phyloP scores from a whole-genome alignment of 768 basidiomycete genomes.

The Galerina marginata region DNA sequence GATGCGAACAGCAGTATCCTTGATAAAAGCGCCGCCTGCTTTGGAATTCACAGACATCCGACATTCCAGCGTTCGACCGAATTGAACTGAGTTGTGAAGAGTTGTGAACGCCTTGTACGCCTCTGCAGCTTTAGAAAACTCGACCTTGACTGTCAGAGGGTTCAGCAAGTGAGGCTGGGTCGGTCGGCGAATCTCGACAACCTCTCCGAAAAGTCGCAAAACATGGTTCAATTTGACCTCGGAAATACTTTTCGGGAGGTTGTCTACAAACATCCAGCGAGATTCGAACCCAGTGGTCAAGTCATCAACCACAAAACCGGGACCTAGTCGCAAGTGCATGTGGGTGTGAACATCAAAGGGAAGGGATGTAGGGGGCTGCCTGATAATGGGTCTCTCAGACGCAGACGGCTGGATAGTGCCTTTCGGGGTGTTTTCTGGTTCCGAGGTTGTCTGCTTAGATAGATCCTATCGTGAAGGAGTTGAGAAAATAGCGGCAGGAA shows the following conservation, averaged over 20 bases:
- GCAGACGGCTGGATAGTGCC: no score
- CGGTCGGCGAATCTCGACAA: slow-evolving; percentile 44
- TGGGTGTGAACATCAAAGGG: slow-evolving; percentile 51
- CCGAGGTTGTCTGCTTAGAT: no score
- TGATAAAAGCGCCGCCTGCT: slow-evolving; percentile 43
- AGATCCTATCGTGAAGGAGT: no score
- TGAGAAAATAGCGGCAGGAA: no score
- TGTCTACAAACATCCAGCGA: slow-evolving; percentile 58
- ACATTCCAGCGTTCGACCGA: slow-evolving; percentile 46
- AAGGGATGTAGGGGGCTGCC: neutral
- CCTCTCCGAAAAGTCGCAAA: slow-evolving; percentile 52
- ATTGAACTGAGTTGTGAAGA: slow-evolving; percentile 52
- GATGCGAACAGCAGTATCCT: slow-evolving; percentile 61
- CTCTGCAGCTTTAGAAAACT: slow-evolving; percentile 51
- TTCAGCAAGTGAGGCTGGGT: slow-evolving; percentile 10
- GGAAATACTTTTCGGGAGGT: slow-evolving; percentile 47
- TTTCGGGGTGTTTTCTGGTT: no score
- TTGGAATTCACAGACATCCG: slow-evolving; percentile 48
- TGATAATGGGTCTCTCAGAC: no score
- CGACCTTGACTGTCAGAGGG: slow-evolving; percentile 44
- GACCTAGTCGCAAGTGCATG: slow-evolving; percentile 57
- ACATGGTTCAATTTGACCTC: slow-evolving; percentile 39
- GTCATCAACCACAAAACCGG: slow-evolving; percentile 64
- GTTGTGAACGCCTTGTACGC: slow-evolving; percentile 57
- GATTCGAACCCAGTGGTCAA: slow-evolving; percentile 75